Base-by-base conservation (phyloP, 2,329 filamentous ascomycete species). In the Colletotrichum ledebouriae region DNA sequence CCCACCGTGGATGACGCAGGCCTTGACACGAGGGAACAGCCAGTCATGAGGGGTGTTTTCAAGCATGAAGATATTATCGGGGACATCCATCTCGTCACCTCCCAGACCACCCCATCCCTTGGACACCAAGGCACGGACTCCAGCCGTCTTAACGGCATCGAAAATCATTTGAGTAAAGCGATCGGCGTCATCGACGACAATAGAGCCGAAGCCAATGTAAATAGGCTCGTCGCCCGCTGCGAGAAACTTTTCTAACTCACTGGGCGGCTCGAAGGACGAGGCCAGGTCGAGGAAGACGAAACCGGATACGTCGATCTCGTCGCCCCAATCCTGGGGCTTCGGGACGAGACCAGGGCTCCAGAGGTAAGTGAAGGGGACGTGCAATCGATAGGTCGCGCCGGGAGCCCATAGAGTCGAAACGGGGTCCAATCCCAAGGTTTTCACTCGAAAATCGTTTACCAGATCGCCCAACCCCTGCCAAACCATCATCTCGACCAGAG, bases 381-480 rank as follows among this genome's bases (percentile, higher is more conserved):
- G 90, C 63, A 94, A 81, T 2, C 92, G 86, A 67, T 92, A 92
- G 0, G 92, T 85, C 44, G 91, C 86, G 0, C 91, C 91, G 0
- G 92, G 92, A 0, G 92, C 92, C 92, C 92, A 94, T 0, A 94
- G 80, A 0, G 89, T 92, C 41, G 89, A 92, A 2, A 95, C 88
- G 0, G 91, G 90, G 71, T 94, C 92, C 0, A 95, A 80, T 1
- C 86, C 87, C 1, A 95, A 81, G 0, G 89, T 92, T 62, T 89
- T 87, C 5, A 88, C 84, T 53, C 93, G 85, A 72, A 94, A 94
- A 33, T 88, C 83, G 74, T 95, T 95, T 71, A 95, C 87, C 33
- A 95, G 80, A 76, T 94, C 92, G 2, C 92, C 92, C 0, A 95
- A 83, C 0, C 94, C 94, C 78, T 97, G 94, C 94, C 94, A 97